Evolutionary conservation across 2,329 filamentous ascomycete species (phyloP).

Genomic region (Cladophialophora carrionii): DNA sequence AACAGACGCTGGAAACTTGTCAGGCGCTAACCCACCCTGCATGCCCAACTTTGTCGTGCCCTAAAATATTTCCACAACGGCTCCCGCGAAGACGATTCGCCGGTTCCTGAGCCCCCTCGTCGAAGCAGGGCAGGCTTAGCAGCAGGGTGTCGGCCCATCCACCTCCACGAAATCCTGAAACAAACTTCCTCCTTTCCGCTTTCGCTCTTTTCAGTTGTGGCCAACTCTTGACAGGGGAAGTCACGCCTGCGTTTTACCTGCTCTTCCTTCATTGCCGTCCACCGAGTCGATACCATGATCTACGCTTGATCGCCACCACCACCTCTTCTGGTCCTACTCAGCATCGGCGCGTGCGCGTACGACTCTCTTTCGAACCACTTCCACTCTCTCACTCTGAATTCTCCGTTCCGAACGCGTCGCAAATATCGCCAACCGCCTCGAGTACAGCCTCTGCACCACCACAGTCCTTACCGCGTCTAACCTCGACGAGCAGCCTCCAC

Average conservation of each 20-base stretch:
- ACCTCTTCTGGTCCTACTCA: conserved; percentile 10
- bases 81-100: conserved; percentile 11
- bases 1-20: conserved; percentile 11
- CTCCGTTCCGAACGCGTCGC: conserved; percentile 10
- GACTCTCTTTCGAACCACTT: conserved; percentile 16
- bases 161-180: conserved; percentile 15
- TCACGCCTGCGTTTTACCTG: conserved; percentile 19
- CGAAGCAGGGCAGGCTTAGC: neutral
- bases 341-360: conserved; percentile 17
- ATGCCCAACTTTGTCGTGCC: conserved; percentile 2
- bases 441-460: conserved; percentile 15
- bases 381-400: conserved; percentile 1
- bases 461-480: conserved; percentile 34
- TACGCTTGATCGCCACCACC: conserved; percentile 17
- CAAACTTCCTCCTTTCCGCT: conserved; percentile 21
- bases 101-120: neutral
- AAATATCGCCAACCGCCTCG: neutral
- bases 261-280: conserved; percentile 14
- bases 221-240: conserved; percentile 18
- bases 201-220: conserved; percentile 21
- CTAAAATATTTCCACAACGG: neutral
- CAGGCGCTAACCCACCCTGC: conserved; percentile 11
- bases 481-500: conserved; percentile 3
- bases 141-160: conserved; percentile 2
- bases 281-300: conserved; percentile 6